Conservation (phyloP, 2,329 filamentous ascomycete genomes). For the Aspergillus spinulosporus region DNA sequence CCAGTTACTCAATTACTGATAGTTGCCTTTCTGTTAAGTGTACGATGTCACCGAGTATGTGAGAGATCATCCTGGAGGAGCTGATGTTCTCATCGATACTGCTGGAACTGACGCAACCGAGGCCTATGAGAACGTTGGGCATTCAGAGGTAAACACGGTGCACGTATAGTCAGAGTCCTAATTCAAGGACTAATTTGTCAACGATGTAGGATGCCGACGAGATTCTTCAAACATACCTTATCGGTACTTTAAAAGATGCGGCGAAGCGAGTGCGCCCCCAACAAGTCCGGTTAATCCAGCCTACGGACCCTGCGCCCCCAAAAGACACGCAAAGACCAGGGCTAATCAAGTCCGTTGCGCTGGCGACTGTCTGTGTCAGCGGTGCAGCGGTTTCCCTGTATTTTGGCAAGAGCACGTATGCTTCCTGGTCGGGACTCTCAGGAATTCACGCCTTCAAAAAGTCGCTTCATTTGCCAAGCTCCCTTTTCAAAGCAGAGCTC, state of each 20-base stretch:
- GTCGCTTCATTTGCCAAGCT: not conserved
- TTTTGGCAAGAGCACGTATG: not conserved
- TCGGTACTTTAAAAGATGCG: conserved; percentile 38
- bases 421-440: not conserved
- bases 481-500: not conserved
- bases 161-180: too few relatives aligned
- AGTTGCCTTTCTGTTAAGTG: conserved; percentile 40
- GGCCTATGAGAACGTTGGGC: conserved; percentile 48
- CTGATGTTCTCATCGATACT: conserved; percentile 42
- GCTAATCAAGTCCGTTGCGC: not conserved
- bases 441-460: not conserved
- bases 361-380: not conserved
- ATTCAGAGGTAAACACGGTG: conserved; percentile 33
- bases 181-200: not conserved
- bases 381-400: not conserved
- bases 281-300: conserved; percentile 20
- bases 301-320: not conserved
- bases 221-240: conserved; percentile 39
- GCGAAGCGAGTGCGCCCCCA: conserved; percentile 20
- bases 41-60: conserved; percentile 61
- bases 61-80: conserved; percentile 57
- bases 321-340: not conserved
- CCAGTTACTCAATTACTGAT: not conserved
- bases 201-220: conserved; percentile 43
- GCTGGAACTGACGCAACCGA: conserved; percentile 46